Conservation (phyloP, 805 yeast species). For the Pichia nanzhaoensis region DNA sequence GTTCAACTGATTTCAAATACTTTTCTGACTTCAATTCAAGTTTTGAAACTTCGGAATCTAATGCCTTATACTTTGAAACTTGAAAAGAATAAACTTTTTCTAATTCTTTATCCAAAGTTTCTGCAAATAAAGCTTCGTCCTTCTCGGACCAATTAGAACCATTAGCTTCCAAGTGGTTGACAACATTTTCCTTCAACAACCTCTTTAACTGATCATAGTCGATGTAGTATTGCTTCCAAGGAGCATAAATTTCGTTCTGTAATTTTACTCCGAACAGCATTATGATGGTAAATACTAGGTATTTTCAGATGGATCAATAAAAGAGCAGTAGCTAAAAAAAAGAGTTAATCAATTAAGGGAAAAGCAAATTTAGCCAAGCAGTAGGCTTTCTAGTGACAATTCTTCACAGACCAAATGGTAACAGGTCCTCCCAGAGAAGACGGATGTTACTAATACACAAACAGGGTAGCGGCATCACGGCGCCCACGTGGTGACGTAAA, state of each 20-base stretch:
- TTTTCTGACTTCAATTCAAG: constrained; percentile 55
- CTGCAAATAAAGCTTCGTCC: constrained; percentile 66
- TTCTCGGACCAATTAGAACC: constrained; percentile 51
- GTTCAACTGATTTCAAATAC: constrained; percentile 23
- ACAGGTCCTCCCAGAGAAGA: too few species aligned
- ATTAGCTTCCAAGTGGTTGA: constrained; percentile 15
- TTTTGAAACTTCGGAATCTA: constrained; percentile 56
- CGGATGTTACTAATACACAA: too few species aligned
- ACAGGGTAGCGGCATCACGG: too few species aligned
- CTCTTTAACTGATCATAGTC: constrained; percentile 60
- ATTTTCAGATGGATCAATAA: too few species aligned
- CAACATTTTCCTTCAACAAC: constrained; percentile 60
- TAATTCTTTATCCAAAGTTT: constrained; percentile 58
- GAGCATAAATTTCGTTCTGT: constrained; percentile 72
- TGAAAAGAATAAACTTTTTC: constrained; percentile 77
- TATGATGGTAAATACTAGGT: too few species aligned
- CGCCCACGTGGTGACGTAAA: too few species aligned
- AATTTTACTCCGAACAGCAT: constrained; percentile 88
- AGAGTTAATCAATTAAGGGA: too few species aligned
- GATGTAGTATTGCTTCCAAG: constrained; percentile 78
- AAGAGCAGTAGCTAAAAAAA: too few species aligned
- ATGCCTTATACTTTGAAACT: constrained; percentile 54
- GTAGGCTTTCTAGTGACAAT: too few species aligned
- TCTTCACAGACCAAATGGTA: too few species aligned
- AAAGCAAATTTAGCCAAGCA: too few species aligned